Conservation (phyloP, 75 land plant genomes). For the Cunninghamia lanceolata region DNA sequence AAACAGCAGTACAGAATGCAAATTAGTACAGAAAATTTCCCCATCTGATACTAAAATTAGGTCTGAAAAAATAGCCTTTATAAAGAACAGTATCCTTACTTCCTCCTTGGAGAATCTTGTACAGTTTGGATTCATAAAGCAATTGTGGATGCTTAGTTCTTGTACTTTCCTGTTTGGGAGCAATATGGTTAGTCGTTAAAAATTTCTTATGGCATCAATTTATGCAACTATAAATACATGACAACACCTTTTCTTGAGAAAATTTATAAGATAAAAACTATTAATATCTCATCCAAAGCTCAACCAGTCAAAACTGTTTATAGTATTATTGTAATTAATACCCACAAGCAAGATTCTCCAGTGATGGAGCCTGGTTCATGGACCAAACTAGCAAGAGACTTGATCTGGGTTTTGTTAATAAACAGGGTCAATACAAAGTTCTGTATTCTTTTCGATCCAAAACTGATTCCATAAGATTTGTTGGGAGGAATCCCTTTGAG, state of each 20-base stretch:
- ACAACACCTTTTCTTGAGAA: not conserved
- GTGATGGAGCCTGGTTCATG: not conserved
- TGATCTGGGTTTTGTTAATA: not conserved
- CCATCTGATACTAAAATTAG: not conserved
- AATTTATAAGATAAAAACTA: not conserved
- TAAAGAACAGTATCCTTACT: constrained; percentile 28
- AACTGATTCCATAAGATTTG: not conserved
- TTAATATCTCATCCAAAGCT: not conserved
- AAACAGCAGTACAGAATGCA: not conserved
- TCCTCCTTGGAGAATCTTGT: constrained; percentile 77
- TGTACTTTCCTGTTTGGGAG: constrained; percentile 41
- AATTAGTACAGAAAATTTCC: not conserved
- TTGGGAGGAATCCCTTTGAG: not conserved
- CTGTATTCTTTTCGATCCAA: not conserved
- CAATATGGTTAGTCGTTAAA: not conserved
- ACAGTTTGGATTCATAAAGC: constrained; percentile 64
- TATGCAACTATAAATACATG: not conserved
- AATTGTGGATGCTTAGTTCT: constrained; percentile 70
- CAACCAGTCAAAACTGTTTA: not conserved
- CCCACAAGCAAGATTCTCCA: not conserved
- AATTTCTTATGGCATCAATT: not conserved
- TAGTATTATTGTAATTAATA: not conserved
- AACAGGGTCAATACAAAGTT: not conserved
- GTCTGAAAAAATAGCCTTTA: not conserved
- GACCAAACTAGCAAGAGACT: not conserved